A percentile compares a stretch with the other conserved stretches of the same genome.
Conservation (phyloP, 768 basidiomycete genomes). For the Amanita phalloides region DNA sequence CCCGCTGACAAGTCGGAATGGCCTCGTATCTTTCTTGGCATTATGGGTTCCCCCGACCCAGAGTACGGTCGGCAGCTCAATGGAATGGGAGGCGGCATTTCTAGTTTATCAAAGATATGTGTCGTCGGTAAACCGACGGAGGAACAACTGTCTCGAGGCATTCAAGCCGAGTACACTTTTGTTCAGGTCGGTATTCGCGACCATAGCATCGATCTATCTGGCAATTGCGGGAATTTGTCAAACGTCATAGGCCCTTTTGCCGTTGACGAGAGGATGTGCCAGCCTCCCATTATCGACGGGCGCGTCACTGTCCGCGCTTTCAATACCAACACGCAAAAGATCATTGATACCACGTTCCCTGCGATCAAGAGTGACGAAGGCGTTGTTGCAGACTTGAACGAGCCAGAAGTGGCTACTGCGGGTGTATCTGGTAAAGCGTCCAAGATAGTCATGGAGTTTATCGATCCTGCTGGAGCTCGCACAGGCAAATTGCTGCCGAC, state of each 20-base stretch:
- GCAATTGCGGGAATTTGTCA: constrained; percentile 70
- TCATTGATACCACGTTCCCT: constrained; percentile 65
- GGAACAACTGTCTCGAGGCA: constrained; percentile 27
- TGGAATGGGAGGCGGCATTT: constrained; percentile 75
- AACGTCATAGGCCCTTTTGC: constrained; percentile 69
- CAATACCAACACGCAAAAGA: constrained; percentile 66
- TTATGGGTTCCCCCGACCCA: constrained; percentile 79
- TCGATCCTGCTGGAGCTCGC: constrained; percentile 54
- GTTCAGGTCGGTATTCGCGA: constrained; percentile 54
- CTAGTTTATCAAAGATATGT: constrained; percentile 65
- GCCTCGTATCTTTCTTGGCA: constrained; percentile 51
- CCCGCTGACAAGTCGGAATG: constrained; percentile 41
- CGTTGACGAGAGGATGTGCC: constrained; percentile 49
- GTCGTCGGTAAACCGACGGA: constrained; percentile 44
- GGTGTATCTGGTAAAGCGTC: constrained; percentile 62
- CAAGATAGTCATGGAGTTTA: constrained; percentile 53
- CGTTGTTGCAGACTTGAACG: constrained; percentile 32
- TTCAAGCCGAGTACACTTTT: constrained; percentile 67
- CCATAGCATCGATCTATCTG: constrained; percentile 49
- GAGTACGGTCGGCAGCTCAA: constrained; percentile 60
- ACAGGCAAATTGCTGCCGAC: constrained; percentile 66
- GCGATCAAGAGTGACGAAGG: constrained; percentile 18
- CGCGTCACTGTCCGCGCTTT: constrained; percentile 35
- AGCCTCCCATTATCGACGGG: constrained; percentile 6
- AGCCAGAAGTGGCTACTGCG: constrained; percentile 45